Evolutionary conservation across 2,329 filamentous ascomycete genomes (phyloP).

Genomic region (Sclerotinia sclerotiorum): DNA sequence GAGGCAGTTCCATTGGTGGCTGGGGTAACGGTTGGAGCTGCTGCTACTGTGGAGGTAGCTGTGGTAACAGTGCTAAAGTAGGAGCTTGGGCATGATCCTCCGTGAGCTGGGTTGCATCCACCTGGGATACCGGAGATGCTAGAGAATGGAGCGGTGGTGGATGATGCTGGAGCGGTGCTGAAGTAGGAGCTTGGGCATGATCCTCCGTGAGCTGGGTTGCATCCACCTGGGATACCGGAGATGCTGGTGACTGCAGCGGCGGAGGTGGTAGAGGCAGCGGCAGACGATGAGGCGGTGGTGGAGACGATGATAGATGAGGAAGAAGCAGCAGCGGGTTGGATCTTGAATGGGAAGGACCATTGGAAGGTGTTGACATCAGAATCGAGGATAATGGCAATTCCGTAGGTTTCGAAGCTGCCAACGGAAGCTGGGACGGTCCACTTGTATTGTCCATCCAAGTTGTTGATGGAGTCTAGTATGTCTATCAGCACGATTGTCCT

Average conservation of each 20-base stretch:
- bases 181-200: neutral
- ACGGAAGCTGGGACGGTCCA: slow-evolving; percentile 53
- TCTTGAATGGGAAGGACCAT: slow-evolving; percentile 60
- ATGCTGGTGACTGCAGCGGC: slow-evolving; percentile 5
- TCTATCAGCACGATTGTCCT: slow-evolving; percentile 26
- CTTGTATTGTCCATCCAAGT: slow-evolving; percentile 46
- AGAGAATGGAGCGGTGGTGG: neutral
- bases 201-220: slow-evolving; percentile 11
- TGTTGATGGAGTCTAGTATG: slow-evolving; percentile 48
- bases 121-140: slow-evolving; percentile 5
- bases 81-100: slow-evolving; percentile 10
- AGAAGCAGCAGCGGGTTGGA: slow-evolving; percentile 26
- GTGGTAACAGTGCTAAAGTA: slow-evolving; percentile 14
- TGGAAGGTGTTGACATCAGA: slow-evolving; percentile 51
- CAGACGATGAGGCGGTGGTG: slow-evolving; percentile 13
- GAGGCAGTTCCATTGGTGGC: neutral
- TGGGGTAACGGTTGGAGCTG: neutral
- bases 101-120: slow-evolving; percentile 3
- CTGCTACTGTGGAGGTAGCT: neutral
- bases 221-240: slow-evolving; percentile 14
- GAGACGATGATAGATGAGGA: slow-evolving; percentile 10
- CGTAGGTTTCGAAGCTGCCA: slow-evolving; percentile 53
- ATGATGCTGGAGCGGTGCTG: neutral
- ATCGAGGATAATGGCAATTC: slow-evolving; percentile 55
- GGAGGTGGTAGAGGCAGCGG: neutral